phyloP scores from a whole-genome alignment of 805 yeast genomes.

The Pichia eremophila region DNA sequence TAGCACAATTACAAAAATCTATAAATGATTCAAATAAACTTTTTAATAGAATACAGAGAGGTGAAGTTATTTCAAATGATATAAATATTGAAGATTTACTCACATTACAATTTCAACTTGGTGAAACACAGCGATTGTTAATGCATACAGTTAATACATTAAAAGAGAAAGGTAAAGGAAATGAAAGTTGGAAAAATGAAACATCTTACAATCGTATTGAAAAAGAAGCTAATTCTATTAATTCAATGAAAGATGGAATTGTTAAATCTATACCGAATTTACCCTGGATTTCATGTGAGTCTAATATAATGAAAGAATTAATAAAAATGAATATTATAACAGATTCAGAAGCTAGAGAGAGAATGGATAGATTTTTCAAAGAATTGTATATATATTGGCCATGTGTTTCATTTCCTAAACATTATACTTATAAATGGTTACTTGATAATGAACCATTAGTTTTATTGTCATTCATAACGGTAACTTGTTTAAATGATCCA shows the following conservation, averaged over 20 bases:
- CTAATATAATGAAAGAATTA: conserved; percentile 30
- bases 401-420: conserved; percentile 32
- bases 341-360: conserved; percentile 21
- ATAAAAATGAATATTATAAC: conserved; percentile 27
- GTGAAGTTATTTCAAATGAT: conserved; percentile 13
- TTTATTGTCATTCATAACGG: conserved; percentile 35
- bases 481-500: conserved; percentile 38
- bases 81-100: conserved; percentile 14
- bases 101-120: conserved; percentile 22
- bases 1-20: conserved; percentile 20
- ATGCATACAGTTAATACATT: conserved; percentile 18
- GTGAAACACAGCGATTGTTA: conserved; percentile 24
- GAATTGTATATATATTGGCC: conserved; percentile 41
- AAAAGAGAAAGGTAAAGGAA: neutral
- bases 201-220: neutral
- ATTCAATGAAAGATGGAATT: conserved; percentile 29
- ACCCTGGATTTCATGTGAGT: conserved; percentile 29
- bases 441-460: conserved; percentile 35
- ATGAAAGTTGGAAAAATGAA: neutral
- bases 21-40: conserved; percentile 19
- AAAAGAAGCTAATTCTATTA: conserved; percentile 23
- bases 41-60: conserved; percentile 16
- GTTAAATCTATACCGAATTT: conserved; percentile 24
- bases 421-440: conserved; percentile 31
- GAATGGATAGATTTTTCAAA: conserved; percentile 28